Percentiles rank a stretch among this genome's conserved stretches.
These are phyloP conservation scores for Lipomyces yarrowii DNA, from an alignment of 1,139 yeast species.

Conservation along the genomic window DNA sequence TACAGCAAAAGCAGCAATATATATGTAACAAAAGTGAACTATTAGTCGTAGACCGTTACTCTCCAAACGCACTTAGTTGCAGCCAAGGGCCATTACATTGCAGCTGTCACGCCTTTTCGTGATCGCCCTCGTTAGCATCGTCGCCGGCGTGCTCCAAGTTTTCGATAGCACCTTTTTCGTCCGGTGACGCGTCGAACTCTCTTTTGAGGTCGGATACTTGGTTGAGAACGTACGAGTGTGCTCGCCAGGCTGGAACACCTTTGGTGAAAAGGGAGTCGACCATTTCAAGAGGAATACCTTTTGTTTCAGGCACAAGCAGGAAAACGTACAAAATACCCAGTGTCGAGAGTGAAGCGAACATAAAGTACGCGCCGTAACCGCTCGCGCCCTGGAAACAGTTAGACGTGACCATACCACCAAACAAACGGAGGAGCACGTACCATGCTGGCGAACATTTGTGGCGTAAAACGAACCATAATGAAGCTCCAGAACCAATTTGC, in stretches of 20 bases:
- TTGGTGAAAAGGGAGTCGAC: constrained; percentile 55
- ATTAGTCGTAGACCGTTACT: neutral
- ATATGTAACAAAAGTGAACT: neutral
- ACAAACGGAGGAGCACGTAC: neutral
- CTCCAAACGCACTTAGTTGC: neutral
- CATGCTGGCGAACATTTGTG: constrained; percentile 25
- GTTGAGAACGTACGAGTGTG: constrained; percentile 19
- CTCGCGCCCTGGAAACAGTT: constrained; percentile 7
- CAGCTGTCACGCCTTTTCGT: neutral
- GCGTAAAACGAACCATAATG: constrained; percentile 28
- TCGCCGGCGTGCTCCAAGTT: constrained; percentile 7
- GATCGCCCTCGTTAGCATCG: neutral
- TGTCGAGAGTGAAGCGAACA: constrained; percentile 21
- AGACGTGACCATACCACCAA: neutral
- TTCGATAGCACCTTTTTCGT: constrained; percentile 11
- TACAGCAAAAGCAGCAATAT: neutral
- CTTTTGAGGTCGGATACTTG: constrained; percentile 9
- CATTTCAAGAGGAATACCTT: constrained; percentile 60
- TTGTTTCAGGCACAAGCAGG: constrained; percentile 61
- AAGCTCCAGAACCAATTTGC: constrained; percentile 32
- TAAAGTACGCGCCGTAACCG: constrained; percentile 24
- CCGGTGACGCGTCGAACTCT: constrained; percentile 16
- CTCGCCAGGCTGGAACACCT: constrained; percentile 49
- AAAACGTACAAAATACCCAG: constrained; percentile 32
- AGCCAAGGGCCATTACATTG: neutral